Conservation (phyloP, 2,329 filamentous ascomycete genomes). For the Xylaria sp. region DNA sequence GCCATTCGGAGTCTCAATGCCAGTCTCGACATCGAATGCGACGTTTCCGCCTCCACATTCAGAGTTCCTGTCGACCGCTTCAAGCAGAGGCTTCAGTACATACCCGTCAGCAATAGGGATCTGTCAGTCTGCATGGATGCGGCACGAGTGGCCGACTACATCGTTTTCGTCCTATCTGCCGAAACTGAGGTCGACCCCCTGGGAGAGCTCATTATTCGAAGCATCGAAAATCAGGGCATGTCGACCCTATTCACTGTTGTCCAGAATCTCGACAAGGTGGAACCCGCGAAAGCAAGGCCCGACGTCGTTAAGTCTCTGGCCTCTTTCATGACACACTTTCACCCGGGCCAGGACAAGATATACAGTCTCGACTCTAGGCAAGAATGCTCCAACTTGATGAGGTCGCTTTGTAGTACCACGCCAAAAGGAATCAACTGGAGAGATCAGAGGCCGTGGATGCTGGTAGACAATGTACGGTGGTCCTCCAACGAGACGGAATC, state of each 20-base stretch:
- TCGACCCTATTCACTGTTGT: slow-evolving; percentile 91
- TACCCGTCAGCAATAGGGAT: slow-evolving; percentile 74
- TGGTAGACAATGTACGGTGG: slow-evolving; percentile 85
- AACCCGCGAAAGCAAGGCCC: slow-evolving; percentile 80
- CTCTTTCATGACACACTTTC: slow-evolving; percentile 94
- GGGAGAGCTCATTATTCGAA: slow-evolving; percentile 85
- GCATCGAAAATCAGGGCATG: slow-evolving; percentile 92
- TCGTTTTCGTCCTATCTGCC: slow-evolving; percentile 85
- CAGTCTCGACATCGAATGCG: slow-evolving; percentile 80
- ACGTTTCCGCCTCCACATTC: slow-evolving; percentile 67
- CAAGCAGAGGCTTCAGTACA: slow-evolving; percentile 92
- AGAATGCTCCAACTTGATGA: slow-evolving; percentile 89
- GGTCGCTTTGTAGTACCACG: slow-evolving; percentile 88
- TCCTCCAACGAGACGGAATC: slow-evolving; percentile 67
- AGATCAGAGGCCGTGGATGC: slow-evolving; percentile 95
- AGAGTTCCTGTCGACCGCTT: slow-evolving; percentile 85
- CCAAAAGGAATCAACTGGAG: slow-evolving; percentile 97
- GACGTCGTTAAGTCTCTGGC: slow-evolving; percentile 85
- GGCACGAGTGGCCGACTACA: slow-evolving; percentile 88
- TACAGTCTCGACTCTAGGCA: slow-evolving; percentile 88
- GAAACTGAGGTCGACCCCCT: slow-evolving; percentile 84
- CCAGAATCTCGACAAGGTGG: slow-evolving; percentile 79
- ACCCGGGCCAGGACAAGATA: slow-evolving; percentile 90
- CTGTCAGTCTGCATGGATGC: slow-evolving; percentile 84
- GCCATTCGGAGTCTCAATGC: slow-evolving; percentile 77